phyloP scores from a whole-genome alignment of 495 filamentous ascomycete genomes.

The Daldinia bambusicola region DNA sequence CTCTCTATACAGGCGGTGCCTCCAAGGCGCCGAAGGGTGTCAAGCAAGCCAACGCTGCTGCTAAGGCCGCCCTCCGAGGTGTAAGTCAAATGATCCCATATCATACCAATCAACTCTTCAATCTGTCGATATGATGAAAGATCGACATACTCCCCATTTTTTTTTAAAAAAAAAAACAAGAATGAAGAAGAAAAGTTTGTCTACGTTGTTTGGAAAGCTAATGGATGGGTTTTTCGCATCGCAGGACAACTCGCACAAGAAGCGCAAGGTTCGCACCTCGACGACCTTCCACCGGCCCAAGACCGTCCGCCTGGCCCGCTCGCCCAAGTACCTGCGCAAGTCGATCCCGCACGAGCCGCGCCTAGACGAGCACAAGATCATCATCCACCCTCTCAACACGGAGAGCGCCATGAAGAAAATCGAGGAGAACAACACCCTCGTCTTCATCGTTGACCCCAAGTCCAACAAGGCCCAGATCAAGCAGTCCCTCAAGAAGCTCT shows the following conservation, averaged over 20 bases:
- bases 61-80: constrained; percentile 92
- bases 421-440: constrained; percentile 99
- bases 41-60: constrained; percentile 86
- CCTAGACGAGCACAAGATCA: constrained; percentile 90
- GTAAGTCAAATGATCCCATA: constrained; percentile 62
- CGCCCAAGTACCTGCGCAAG: constrained; percentile 93
- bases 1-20: constrained; percentile 64
- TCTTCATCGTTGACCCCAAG: constrained; percentile 98
- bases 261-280: constrained; percentile 87
- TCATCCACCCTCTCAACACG: constrained; percentile 90
- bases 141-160: neutral
- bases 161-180: no score
- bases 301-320: constrained; percentile 87
- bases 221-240: neutral
- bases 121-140: constrained; percentile 1
- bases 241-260: constrained; percentile 76
- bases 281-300: constrained; percentile 90
- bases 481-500: constrained; percentile 97
- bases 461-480: constrained; percentile 99
- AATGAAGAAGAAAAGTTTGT: no score
- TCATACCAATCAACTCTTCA: neutral
- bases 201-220: no score
- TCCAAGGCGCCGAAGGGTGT: constrained; percentile 73
- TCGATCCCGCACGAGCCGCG: constrained; percentile 88
- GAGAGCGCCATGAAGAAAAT: constrained; percentile 99